Evolutionary conservation across 2,329 filamentous ascomycete species (phyloP), one percentile per base, ranked within the genome.

Genomic region (Aspergillus japonicus): DNA sequence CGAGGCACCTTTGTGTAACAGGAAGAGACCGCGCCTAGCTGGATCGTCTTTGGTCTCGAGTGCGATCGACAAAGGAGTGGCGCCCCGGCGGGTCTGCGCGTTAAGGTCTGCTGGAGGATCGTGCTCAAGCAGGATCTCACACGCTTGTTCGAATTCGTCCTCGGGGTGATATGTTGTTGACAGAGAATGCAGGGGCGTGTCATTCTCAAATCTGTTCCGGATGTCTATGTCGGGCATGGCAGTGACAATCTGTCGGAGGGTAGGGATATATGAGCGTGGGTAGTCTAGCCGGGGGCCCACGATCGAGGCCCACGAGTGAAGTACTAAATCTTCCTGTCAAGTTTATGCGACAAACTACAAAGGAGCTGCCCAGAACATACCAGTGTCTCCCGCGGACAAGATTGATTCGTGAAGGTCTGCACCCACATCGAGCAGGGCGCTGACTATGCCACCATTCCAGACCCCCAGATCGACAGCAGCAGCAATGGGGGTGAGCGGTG

Each of bases 131-230:
- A 71, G 21, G 14, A 71, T 64, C 35, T 67, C 58, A 47, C 59
- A 68, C 10, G 65, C 64, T 1, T 56, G 51, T 60, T 70, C 62
- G n/a, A 71, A 65, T 31, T 69, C 68, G 2, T 69, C 64, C 39
- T 68, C 68, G 2, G 62, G 26, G 42, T 69, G 66, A 21, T 67
- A 64, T 2, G 47, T 65, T 2, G 64, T 64, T 7, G 63, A 39
- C 31, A 71, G n/a, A 3, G 56, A n/a, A 58, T 70, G 68, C 14
- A 71, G 58, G 5, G 68, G 64, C 3, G 67, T 71, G 12, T 69
- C 65, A 35, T 64, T 53, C 19, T 68, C 61, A 33, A 57, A 65
- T 4, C 42, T 35, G 29, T 63, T 67, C 6, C 35, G 59, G 19
- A 66, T 53, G 54, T 70, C 60, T 33, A 69, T 47, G 21, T 63